Percentiles rank a stretch among this genome's conserved stretches.
Conservation (phyloP, 2,329 filamentous ascomycete genomes). For the Sodiomyces alkalinus region DNA sequence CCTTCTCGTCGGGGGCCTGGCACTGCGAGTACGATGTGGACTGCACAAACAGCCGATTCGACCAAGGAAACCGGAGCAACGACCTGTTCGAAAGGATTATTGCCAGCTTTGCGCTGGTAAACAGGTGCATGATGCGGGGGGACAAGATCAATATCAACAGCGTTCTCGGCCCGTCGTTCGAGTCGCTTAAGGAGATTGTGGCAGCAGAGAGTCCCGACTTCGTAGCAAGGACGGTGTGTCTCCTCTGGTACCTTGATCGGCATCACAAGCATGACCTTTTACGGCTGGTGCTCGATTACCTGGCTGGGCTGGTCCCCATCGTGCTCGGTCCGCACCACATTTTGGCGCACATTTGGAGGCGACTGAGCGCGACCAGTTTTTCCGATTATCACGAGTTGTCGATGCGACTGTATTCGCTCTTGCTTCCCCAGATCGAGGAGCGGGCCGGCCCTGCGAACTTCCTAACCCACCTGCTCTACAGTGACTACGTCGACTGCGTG, state of each 20-base stretch:
- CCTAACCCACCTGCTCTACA: constrained; percentile 17
- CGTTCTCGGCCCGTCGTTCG: constrained; percentile 18
- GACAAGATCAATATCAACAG: constrained; percentile 16
- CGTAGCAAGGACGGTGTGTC: constrained; percentile 16
- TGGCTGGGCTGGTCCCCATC: constrained; percentile 14
- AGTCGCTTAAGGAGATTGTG: constrained; percentile 18
- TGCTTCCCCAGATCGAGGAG: constrained; percentile 16
- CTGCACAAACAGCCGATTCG: constrained; percentile 11
- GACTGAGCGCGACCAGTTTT: constrained; percentile 15
- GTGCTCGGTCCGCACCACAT: constrained; percentile 15
- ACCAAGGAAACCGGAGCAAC: constrained; percentile 14
- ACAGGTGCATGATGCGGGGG: constrained; percentile 16
- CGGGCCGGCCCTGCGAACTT: constrained; percentile 16
- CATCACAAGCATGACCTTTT: constrained; percentile 18
- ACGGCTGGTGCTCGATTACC: constrained; percentile 16
- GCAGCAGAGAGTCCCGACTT: constrained; percentile 17
- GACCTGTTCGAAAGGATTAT: constrained; percentile 20
- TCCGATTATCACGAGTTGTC: constrained; percentile 18
- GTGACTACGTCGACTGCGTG: constrained; percentile 19
- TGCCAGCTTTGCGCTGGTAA: constrained; percentile 17
- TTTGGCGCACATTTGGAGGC: constrained; percentile 16
- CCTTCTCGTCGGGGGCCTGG: constrained; percentile 14
- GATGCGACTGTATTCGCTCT: constrained; percentile 14
- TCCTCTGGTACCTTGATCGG: constrained; percentile 19
- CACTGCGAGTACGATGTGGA: constrained; percentile 15